Conservation (phyloP, 129 eudicot species). For the Tagetes patula region DNA sequence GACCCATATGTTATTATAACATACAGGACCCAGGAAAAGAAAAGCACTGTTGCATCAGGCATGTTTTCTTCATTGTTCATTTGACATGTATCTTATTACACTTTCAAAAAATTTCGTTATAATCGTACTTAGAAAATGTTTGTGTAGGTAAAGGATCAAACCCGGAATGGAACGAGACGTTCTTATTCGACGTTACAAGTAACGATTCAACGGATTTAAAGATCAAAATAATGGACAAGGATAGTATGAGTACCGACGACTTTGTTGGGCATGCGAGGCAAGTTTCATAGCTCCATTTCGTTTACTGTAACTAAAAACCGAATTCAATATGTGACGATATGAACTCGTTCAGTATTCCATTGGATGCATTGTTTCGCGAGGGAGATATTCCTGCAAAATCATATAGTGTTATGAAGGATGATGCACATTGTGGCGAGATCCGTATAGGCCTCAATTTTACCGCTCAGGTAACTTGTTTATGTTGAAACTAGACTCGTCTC, state of each 20-base stretch:
- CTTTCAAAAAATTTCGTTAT: not conserved
- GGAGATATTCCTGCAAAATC: slow-evolving; percentile 50
- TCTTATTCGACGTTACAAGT: slow-evolving; percentile 48
- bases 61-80: not conserved
- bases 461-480: slow-evolving; percentile 34
- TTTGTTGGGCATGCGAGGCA: slow-evolving; percentile 65
- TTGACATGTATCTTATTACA: not conserved
- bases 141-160: slow-evolving; percentile 49
- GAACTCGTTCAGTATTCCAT: slow-evolving; percentile 38
- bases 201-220: slow-evolving; percentile 37
- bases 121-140: not conserved
- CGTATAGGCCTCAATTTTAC: slow-evolving; percentile 62
- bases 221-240: slow-evolving; percentile 63
- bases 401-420: slow-evolving; percentile 62
- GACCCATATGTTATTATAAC: slow-evolving; percentile 65
- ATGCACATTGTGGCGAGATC: slow-evolving; percentile 54
- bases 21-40: slow-evolving; percentile 63
- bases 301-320: not conserved
- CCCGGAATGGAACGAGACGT: slow-evolving; percentile 80
- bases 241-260: slow-evolving; percentile 50
- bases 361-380: slow-evolving; percentile 47
- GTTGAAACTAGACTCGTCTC: too few relatives aligned
- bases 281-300: slow-evolving; percentile 21
- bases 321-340: not conserved
- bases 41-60: slow-evolving; percentile 70